Evolutionary conservation across 805 yeast genomes (phyloP).

Genomic region (Kluyveromyces nonfermentans): DNA sequence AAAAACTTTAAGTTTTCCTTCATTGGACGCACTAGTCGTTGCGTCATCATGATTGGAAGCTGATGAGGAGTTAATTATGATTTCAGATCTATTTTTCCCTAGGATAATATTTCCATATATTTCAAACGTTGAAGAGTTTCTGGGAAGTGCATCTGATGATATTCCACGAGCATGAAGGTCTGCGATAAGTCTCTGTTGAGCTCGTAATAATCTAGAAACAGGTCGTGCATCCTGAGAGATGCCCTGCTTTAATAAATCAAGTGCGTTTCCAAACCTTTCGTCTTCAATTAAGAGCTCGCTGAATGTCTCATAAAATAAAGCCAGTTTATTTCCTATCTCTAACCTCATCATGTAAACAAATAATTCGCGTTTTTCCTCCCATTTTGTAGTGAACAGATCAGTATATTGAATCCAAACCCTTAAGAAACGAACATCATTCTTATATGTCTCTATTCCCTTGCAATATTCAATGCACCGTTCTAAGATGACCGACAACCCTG

Average conservation of each 20-base stretch:
- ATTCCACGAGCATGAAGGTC: conserved; percentile 17
- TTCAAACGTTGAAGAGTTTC: conserved; percentile 26
- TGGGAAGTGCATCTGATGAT: conserved; percentile 15
- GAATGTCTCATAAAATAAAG: conserved; percentile 72
- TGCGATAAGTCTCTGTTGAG: conserved; percentile 8
- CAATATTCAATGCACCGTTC: conserved; percentile 67
- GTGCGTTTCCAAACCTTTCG: conserved; percentile 11
- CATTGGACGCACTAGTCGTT: conserved; percentile 7
- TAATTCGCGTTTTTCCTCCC: conserved; percentile 62
- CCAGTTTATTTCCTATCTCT: conserved; percentile 57
- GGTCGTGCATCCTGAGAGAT: conserved; percentile 61
- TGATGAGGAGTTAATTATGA: conserved; percentile 23
- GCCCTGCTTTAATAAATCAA: conserved; percentile 17
- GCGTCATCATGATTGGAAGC: conserved; percentile 33
- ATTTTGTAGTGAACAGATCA: conserved; percentile 19
- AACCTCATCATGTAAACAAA: conserved; percentile 63
- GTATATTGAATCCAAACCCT: conserved; percentile 76
- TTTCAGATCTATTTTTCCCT: neutral
- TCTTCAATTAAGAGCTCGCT: conserved; percentile 34
- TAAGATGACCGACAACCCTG: conserved; percentile 54
- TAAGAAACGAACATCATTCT: conserved; percentile 74
- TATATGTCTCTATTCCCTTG: conserved; percentile 55
- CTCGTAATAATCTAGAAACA: conserved; percentile 29
- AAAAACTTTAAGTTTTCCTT: neutral
- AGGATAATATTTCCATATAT: conserved; percentile 1